Base-by-base conservation (phyloP, 345 rosid species). In the Zanthoxylum bungeanum region DNA sequence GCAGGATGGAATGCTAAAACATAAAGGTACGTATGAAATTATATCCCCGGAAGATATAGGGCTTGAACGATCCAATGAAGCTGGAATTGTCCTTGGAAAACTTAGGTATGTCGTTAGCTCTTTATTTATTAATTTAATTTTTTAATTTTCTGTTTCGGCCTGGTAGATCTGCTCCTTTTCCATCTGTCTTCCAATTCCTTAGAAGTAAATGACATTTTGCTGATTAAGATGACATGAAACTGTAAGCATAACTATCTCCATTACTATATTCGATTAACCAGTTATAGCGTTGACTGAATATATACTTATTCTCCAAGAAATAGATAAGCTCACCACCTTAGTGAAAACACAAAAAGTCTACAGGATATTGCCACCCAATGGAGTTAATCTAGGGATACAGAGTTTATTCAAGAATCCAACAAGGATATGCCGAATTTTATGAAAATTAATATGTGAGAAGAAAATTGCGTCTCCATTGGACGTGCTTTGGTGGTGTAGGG, bases 1-100 rank as follows among this genome's bases (percentile, higher is more conserved):
- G n/a, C n/a, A 94, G 98, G 93, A 94, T 70, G 98, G 98, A 84
- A 92, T 94, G 98, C 88, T 92, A 49, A 92, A 90, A 79, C 93
- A 94, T 81, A 88, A 90, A 82, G 81, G 90, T 39, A 94, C 98
- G 3, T 94, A 94, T 87, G 98, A 94, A 80, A 92, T 94, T 63
- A 88, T 92, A 12, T 83, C 85, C 53, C 98, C 96, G 0, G 97
- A 92, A 58, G 98, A 90, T 77, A 88, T 94, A 52, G 98, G 98
- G 53, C 97, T 92, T 65, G 95, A 94, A 71, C 79, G 98, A 72
- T 73, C 93, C 57, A 86, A 90, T 72, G 91, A 88, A 61, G 93
- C 92, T 61, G 97, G 98, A 51, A 92, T 94, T 77, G 98, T 94
- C 71, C 96, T 92, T 60, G 98, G 98, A 72, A 94, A 92, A 80